Evolutionary conservation across 2,329 filamentous ascomycete genomes (phyloP).

Genomic region (Thelonectria rubi): DNA sequence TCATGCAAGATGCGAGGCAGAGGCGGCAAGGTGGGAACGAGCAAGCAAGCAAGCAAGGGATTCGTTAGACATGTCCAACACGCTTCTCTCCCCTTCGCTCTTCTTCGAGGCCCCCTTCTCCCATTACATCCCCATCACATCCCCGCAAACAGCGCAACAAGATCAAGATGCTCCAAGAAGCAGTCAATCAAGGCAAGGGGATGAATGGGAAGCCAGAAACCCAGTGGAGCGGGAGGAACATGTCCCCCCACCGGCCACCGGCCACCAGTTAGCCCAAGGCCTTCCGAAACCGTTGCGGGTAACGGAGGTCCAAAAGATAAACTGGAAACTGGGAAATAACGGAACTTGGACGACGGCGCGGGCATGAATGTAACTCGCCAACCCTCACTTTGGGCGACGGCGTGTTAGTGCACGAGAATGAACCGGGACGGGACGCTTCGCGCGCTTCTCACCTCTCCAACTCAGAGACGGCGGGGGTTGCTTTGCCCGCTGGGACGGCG

Average conservation of each 20-base stretch:
- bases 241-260: neutral
- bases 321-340: neutral
- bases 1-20: slow-evolving; percentile 28
- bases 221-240: slow-evolving; percentile 3
- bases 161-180: neutral
- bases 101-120: neutral
- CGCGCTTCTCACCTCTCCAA: neutral
- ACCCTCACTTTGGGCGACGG: slow-evolving; percentile 17
- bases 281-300: slow-evolving; percentile 22
- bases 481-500: slow-evolving; percentile 8
- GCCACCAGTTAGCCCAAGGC: neutral
- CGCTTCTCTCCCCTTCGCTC: neutral
- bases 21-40: slow-evolving; percentile 14
- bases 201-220: neutral
- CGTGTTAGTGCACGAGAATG: slow-evolving; percentile 28
- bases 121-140: neutral
- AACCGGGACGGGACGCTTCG: slow-evolving; percentile 9
- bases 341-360: neutral
- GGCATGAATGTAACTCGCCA: slow-evolving; percentile 9
- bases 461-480: neutral
- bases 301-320: slow-evolving; percentile 14
- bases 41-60: neutral
- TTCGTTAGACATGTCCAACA: neutral
- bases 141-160: neutral
- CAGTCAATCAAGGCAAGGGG: neutral